Evolutionary conservation across 768 basidiomycete genomes (phyloP).

Genomic region (Boletus tylopilopsis): DNA sequence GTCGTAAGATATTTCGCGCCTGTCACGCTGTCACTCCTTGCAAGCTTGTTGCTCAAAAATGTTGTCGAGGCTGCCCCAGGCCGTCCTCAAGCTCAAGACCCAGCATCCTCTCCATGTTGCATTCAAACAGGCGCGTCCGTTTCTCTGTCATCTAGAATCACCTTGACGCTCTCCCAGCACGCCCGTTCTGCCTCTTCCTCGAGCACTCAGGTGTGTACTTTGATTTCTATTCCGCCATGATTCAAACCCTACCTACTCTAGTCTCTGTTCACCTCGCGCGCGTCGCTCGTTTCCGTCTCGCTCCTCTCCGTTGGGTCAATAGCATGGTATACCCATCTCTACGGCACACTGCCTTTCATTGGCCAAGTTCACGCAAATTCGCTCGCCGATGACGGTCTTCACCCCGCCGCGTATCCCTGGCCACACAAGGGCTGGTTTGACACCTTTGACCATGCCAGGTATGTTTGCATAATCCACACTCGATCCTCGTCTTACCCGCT

Average conservation of each 20-base stretch:
- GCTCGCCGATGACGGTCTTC: constrained; percentile 91
- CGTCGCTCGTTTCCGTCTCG: constrained; percentile 71
- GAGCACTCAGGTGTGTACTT: constrained; percentile 56
- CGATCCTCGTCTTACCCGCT: constrained; percentile 2
- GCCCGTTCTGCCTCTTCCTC: constrained; percentile 61
- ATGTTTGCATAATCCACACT: constrained; percentile 31
- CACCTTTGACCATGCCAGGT: constrained; percentile 97
- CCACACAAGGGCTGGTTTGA: constrained; percentile 84
- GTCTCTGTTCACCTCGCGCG: constrained; percentile 67
- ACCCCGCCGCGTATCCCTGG: constrained; percentile 86
- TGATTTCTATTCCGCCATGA: neutral
- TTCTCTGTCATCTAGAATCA: neutral
- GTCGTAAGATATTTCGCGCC: constrained; percentile 38
- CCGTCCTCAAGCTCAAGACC: constrained; percentile 65
- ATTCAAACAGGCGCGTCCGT: constrained; percentile 43
- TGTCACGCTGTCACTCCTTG: constrained; percentile 39
- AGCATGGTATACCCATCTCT: constrained; percentile 95
- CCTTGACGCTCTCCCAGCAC: constrained; percentile 33
- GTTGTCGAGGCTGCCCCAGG: constrained; percentile 78
- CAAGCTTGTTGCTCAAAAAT: constrained; percentile 57
- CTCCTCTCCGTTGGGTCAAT: constrained; percentile 82
- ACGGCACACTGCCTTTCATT: constrained; percentile 85
- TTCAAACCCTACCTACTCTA: constrained; percentile 23
- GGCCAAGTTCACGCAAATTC: constrained; percentile 91
- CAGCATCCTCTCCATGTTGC: constrained; percentile 45